Evolutionary conservation across 768 basidiomycete genomes (phyloP).

Genomic region (Psilocybe cyanescens): DNA sequence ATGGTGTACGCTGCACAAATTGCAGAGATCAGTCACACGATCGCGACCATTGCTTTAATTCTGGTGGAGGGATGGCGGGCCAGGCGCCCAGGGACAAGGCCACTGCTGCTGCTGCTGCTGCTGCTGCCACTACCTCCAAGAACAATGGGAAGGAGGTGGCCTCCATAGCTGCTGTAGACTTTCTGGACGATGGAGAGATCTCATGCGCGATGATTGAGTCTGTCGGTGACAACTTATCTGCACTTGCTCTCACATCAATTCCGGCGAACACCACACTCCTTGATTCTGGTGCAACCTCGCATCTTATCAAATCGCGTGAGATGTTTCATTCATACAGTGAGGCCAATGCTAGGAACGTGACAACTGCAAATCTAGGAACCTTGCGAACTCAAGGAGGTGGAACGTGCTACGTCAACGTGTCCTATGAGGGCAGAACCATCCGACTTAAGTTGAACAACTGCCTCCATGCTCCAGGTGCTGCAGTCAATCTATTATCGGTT

Average conservation of each 20-base stretch:
- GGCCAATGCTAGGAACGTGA: background rate
- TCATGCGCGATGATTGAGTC: background rate
- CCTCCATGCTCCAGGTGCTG: background rate
- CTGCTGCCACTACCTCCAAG: no score
- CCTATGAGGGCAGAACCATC: background rate
- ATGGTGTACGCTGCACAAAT: background rate
- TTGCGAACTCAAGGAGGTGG: background rate
- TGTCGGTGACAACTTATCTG: background rate
- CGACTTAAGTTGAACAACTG: background rate
- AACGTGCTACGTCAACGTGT: background rate
- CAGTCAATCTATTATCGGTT: background rate
- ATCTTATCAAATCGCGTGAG: background rate
- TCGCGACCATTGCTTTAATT: background rate
- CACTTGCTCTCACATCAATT: background rate
- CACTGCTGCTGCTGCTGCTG: no score
- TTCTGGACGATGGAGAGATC: background rate
- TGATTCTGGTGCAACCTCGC: background rate
- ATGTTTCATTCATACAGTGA: background rate
- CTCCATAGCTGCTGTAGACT: background rate
- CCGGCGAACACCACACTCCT: background rate
- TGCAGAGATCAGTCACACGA: background rate
- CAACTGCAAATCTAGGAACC: background rate
- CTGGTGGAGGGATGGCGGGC: background rate
- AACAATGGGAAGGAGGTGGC: background rate
- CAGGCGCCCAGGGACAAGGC: background rate